A percentile compares a stretch with the other conserved stretches of the same genome.
Conservation (phyloP, 495 filamentous ascomycete genomes). For the Cudoniella acicularis region DNA sequence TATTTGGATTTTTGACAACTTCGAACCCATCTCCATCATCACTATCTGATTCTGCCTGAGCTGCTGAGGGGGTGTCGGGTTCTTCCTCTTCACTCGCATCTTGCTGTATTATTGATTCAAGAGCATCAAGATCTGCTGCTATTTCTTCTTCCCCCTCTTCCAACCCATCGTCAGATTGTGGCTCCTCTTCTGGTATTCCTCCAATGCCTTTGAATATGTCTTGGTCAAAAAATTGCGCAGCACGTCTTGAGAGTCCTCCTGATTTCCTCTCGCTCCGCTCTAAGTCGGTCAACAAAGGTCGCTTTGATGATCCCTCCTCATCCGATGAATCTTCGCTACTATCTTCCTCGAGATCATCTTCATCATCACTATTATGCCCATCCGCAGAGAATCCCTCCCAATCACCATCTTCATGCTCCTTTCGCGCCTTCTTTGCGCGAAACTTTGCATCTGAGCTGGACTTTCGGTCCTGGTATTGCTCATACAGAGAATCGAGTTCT, state of each 20-base stretch:
- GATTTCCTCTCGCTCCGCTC: constrained; percentile 40
- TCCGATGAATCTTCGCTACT: constrained; percentile 53
- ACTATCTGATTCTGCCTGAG: constrained; percentile 37
- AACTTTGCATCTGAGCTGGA: constrained; percentile 78
- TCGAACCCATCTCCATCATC: constrained; percentile 50
- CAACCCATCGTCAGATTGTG: constrained; percentile 32
- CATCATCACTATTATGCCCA: constrained; percentile 55
- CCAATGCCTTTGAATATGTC: constrained; percentile 86
- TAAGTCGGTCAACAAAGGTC: constrained; percentile 49
- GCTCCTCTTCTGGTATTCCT: constrained; percentile 47
- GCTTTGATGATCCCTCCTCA: constrained; percentile 35
- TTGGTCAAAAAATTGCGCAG: constrained; percentile 87
- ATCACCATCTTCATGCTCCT: constrained; percentile 79
- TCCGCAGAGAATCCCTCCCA: constrained; percentile 86
- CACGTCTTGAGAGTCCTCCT: constrained; percentile 71
- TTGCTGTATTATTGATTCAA: constrained; percentile 12
- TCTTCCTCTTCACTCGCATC: constrained; percentile 31
- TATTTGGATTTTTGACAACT: constrained; percentile 47
- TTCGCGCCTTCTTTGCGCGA: constrained; percentile 80
- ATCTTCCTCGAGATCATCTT: constrained; percentile 49
- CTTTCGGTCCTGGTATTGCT: constrained; percentile 76
- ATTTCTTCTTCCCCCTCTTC: constrained; percentile 52
- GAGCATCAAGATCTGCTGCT: constrained; percentile 29
- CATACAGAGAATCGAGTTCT: constrained; percentile 83
- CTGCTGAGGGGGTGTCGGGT: constrained; percentile 27